These are phyloP conservation scores for Chlamydomonas reinhardtii DNA, from an alignment of 163 green algal species.

Conservation along the genomic window DNA sequence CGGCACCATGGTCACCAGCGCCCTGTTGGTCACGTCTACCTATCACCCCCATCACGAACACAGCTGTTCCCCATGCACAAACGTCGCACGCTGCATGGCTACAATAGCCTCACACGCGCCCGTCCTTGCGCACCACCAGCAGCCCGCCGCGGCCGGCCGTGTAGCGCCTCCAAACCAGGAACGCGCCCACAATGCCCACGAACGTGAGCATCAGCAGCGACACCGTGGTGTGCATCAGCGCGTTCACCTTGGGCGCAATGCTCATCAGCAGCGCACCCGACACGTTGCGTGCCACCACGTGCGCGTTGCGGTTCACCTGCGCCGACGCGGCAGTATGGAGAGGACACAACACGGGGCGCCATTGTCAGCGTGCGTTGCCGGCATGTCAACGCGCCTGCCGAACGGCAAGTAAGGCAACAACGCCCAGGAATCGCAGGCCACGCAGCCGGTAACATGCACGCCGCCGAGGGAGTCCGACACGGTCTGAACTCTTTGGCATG, in stretches of 20 bases:
- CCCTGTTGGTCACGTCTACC: no score
- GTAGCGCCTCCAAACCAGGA: constrained; percentile 35
- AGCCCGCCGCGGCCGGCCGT: neutral
- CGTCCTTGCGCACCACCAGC: constrained; percentile 50
- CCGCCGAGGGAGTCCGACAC: no score
- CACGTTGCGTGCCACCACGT: constrained; percentile 16
- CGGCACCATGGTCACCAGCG: no score
- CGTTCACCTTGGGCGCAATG: constrained; percentile 25
- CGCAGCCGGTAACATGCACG: no score
- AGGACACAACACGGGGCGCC: no score
- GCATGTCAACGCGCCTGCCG: neutral
- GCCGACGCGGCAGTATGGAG: no score
- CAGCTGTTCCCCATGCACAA: no score
- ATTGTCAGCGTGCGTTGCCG: no score
- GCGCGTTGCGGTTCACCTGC: neutral
- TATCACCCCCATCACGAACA: no score
- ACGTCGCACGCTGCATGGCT: no score
- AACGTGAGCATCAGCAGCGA: constrained; percentile 32
- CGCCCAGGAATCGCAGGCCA: no score
- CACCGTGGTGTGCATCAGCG: constrained; percentile 41
- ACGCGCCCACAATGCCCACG: constrained; percentile 3
- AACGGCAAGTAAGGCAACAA: neutral
- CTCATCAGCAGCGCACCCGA: neutral
- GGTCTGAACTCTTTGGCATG: no score
- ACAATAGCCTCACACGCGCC: constrained; percentile 41